phyloP scores from a whole-genome alignment of 179 eudicot genomes.

The Corrigiola litoralis region DNA sequence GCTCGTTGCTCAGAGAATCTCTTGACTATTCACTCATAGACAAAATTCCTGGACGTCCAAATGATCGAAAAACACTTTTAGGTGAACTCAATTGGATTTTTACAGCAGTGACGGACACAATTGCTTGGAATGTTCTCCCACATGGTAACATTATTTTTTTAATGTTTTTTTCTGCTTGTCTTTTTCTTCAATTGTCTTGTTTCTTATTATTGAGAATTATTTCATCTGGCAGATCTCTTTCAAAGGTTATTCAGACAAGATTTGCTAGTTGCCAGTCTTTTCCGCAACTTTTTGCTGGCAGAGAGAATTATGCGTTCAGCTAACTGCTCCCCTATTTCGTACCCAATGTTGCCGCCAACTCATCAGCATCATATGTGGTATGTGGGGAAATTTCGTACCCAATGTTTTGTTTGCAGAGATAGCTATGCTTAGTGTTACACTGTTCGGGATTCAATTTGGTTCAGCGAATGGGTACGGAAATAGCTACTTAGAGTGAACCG shows the following conservation, averaged over 20 bases:
- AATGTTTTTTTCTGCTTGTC: not conserved
- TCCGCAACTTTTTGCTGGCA: constrained; percentile 94
- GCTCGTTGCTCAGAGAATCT: constrained; percentile 80
- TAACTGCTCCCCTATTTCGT: constrained; percentile 91
- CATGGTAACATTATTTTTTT: constrained; percentile 51
- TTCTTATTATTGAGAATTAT: not conserved
- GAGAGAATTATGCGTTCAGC: constrained; percentile 99
- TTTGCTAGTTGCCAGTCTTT: constrained; percentile 91
- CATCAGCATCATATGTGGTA: constrained; percentile 99
- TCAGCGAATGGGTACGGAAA: no score
- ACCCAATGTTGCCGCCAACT: constrained; percentile 90
- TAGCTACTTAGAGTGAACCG: no score
- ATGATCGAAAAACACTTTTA: constrained; percentile 90
- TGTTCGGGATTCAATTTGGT: no score
- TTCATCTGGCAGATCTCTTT: constrained; percentile 66
- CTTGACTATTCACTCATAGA: constrained; percentile 82
- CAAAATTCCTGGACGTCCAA: constrained; percentile 95
- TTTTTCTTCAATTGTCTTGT: not conserved
- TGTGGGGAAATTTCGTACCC: constrained; percentile 13
- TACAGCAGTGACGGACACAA: constrained; percentile 96
- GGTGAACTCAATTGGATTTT: constrained; percentile 99
- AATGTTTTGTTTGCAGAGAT: no score
- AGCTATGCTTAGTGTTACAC: no score
- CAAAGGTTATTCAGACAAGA: constrained; percentile 96
- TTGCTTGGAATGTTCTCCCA: constrained; percentile 99